These are phyloP conservation scores for Rhizopus delemar DNA, from an alignment of 371 early-diverging fungal species.

Conservation along the genomic window DNA sequence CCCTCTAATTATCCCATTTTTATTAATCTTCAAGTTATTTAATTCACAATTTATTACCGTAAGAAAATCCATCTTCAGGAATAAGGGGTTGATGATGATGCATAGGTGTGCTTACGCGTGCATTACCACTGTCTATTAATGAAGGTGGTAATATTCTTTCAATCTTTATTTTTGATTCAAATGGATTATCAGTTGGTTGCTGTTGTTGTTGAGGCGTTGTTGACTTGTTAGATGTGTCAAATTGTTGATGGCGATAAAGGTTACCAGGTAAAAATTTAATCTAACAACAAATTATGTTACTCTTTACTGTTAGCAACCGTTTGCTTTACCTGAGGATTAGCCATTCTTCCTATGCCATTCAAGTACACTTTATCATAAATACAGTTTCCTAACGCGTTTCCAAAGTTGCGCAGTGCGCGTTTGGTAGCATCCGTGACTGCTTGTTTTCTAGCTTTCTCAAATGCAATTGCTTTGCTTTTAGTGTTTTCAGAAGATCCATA, in stretches of 20 bases:
- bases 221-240: slow-evolving; percentile 5
- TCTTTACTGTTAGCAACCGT: background rate
- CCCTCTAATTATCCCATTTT: background rate
- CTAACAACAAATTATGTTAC: slow-evolving; percentile 7
- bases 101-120: background rate
- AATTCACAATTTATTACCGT: slow-evolving; percentile 13
- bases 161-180: background rate
- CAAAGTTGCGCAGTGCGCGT: slow-evolving; percentile 91
- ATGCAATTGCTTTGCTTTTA: slow-evolving; percentile 78
- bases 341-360: slow-evolving; percentile 51
- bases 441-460: slow-evolving; percentile 97
- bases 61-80: slow-evolving; percentile 25
- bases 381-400: slow-evolving; percentile 95
- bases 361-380: slow-evolving; percentile 91
- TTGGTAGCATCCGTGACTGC: slow-evolving; percentile 97
- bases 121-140: background rate
- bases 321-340: slow-evolving; percentile 30
- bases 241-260: slow-evolving; percentile 35
- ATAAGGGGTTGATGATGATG: slow-evolving; percentile 2
- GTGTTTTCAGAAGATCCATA: slow-evolving; percentile 73
- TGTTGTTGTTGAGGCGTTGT: background rate
- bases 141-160: slow-evolving; percentile 2
- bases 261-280: slow-evolving; percentile 27
- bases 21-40: background rate
- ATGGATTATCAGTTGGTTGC: background rate